Conservation (phyloP, 179 eudicot species). For the Beta lomatogona region DNA sequence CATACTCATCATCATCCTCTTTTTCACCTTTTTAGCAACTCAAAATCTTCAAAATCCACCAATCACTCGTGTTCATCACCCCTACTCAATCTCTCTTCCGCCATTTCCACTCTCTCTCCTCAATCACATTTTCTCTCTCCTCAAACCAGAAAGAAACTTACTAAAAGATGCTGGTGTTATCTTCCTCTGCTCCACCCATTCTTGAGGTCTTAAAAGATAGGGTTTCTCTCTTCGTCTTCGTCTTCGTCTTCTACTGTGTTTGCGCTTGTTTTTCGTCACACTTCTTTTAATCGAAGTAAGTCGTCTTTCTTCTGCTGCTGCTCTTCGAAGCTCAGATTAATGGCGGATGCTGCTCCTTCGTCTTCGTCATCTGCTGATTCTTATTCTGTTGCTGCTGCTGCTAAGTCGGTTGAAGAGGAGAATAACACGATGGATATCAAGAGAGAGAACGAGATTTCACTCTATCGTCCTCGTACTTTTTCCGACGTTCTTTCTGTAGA, state of each 20-base stretch:
- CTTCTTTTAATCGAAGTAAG: neutral
- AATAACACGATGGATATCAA: constrained; percentile 7
- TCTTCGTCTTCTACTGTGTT: constrained; percentile 19
- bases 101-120: constrained; percentile 9
- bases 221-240: constrained; percentile 26
- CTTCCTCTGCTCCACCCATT: constrained; percentile 34
- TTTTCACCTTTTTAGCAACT: constrained; percentile 2
- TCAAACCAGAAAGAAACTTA: too few species aligned
- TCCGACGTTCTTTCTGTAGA: constrained; percentile 36
- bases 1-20: neutral
- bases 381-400: neutral
- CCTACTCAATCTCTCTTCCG: constrained; percentile 12
- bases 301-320: constrained; percentile 26
- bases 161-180: constrained; percentile 36
- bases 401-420: constrained; percentile 18
- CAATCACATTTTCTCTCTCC: neutral
- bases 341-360: constrained; percentile 33
- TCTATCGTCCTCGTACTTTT: constrained; percentile 37
- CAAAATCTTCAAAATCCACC: neutral
- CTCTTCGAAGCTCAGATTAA: constrained; percentile 38
- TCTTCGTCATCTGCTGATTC: neutral
- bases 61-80: constrained; percentile 1
- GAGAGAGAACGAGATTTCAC: constrained; percentile 5
- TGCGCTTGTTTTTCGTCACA: constrained; percentile 22
- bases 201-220: constrained; percentile 30